Percentiles rank a stretch among this genome's conserved stretches.
Evolutionary conservation across 2,329 filamentous ascomycete genomes (phyloP).

Genomic region (Cladobotryum mycophilum): DNA sequence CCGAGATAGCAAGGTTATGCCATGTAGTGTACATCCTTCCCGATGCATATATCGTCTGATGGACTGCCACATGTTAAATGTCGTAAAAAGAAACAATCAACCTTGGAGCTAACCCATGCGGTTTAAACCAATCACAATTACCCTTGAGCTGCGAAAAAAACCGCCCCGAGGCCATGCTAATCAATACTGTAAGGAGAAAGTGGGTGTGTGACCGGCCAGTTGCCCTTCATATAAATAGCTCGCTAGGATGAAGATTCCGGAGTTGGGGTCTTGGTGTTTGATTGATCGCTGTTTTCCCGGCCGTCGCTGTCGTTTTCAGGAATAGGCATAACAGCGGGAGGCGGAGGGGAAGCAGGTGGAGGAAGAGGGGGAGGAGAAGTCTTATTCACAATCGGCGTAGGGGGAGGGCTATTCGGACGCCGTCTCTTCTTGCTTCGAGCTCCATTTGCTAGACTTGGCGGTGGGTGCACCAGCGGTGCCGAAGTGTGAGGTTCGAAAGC

Average conservation of each 20-base stretch:
- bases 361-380: constrained; percentile 1
- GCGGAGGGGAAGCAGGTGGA: not conserved
- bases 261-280: not conserved
- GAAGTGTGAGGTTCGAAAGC: not conserved
- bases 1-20: too few species aligned
- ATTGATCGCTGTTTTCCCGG: constrained; percentile 4
- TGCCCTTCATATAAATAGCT: too few species aligned
- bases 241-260: not conserved
- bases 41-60: too few species aligned
- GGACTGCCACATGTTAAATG: too few species aligned
- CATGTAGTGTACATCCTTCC: too few species aligned
- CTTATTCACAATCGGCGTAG: not conserved
- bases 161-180: too few species aligned
- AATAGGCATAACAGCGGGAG: not conserved
- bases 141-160: too few species aligned
- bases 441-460: not conserved
- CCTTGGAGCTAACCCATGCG: too few species aligned
- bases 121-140: too few species aligned
- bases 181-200: too few species aligned
- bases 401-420: not conserved
- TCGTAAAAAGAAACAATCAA: too few species aligned
- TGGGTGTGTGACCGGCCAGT: too few species aligned
- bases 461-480: not conserved
- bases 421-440: constrained; percentile 4
- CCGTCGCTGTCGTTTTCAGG: not conserved